A percentile compares a stretch with the other conserved stretches of the same genome.
Conservation (phyloP, 345 rosid species). For the Heritiera littoralis region DNA sequence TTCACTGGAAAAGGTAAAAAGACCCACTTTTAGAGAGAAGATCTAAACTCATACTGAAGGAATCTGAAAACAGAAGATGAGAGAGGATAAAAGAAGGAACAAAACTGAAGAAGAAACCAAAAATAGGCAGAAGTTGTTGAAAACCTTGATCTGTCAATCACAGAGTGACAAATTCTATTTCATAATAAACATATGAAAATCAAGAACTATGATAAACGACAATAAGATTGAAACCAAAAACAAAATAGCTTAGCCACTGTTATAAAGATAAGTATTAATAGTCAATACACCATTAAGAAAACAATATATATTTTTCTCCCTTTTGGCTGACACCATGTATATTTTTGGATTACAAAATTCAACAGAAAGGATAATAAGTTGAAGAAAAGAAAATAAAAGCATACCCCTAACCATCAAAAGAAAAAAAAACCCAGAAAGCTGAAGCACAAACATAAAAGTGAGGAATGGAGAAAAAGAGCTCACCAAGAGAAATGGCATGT, state of each 20-base stretch:
- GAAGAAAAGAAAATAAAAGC: not conserved
- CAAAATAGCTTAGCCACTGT: not conserved
- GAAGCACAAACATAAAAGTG: not conserved
- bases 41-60: not conserved
- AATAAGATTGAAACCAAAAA: not conserved
- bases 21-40: not conserved
- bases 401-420: too few relatives aligned
- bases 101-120: not conserved
- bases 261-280: too few relatives aligned
- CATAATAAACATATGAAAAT: not conserved
- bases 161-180: not conserved
- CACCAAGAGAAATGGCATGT: constrained; percentile 63
- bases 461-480: constrained; percentile 18
- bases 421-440: not conserved
- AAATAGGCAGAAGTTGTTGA: not conserved
- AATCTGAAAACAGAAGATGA: not conserved
- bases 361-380: not conserved
- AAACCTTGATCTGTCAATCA: not conserved
- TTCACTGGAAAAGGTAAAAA: not conserved
- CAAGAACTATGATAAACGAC: not conserved
- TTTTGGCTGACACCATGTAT: not conserved
- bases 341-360: not conserved
- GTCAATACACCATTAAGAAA: too few relatives aligned
- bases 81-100: not conserved
- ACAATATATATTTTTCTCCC: not conserved